Conservation (phyloP, 1,284 basidiomycete genomes). For the Ustanciosporium gigantosporum region DNA sequence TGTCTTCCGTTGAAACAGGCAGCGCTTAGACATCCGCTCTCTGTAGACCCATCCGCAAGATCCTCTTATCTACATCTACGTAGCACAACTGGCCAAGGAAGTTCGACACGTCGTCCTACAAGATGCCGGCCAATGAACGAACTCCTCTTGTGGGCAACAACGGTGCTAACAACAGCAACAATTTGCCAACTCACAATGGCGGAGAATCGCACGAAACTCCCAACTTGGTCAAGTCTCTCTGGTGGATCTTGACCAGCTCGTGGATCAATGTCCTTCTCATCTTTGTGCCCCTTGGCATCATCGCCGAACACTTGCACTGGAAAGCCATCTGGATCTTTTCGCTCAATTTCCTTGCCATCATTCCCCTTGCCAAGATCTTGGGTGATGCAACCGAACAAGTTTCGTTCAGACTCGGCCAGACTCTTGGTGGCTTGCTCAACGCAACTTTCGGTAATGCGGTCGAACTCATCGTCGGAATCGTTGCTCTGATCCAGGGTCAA, state of each 20-base stretch:
- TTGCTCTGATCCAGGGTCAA: conserved; percentile 75
- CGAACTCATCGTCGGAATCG: conserved; percentile 65
- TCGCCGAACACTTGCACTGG: conserved; percentile 54
- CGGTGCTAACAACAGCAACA: conserved; percentile 5
- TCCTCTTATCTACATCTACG: too few species aligned
- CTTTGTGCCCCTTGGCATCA: conserved; percentile 59
- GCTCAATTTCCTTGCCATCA: conserved; percentile 60
- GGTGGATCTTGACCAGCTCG: conserved; percentile 52
- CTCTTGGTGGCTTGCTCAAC: conserved; percentile 57
- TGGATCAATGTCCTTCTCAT: conserved; percentile 55
- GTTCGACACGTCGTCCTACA: too few species aligned
- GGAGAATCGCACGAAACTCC: not conserved
- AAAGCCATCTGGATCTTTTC: conserved; percentile 50
- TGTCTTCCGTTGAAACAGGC: too few species aligned
- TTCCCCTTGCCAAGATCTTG: conserved; percentile 59
- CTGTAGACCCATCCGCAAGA: too few species aligned
- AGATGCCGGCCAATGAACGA: conserved; percentile 31
- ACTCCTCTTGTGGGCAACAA: conserved; percentile 16
- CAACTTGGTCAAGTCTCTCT: conserved; percentile 39
- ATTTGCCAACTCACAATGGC: conserved; percentile 18
- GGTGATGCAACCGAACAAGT: conserved; percentile 60
- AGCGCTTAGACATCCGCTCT: too few species aligned
- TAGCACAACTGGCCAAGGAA: too few species aligned
- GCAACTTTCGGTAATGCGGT: conserved; percentile 61
- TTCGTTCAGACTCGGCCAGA: conserved; percentile 52